phyloP scores from a whole-genome alignment of 2,329 filamentous ascomycete species.

The Chaetothyriales sp. region DNA sequence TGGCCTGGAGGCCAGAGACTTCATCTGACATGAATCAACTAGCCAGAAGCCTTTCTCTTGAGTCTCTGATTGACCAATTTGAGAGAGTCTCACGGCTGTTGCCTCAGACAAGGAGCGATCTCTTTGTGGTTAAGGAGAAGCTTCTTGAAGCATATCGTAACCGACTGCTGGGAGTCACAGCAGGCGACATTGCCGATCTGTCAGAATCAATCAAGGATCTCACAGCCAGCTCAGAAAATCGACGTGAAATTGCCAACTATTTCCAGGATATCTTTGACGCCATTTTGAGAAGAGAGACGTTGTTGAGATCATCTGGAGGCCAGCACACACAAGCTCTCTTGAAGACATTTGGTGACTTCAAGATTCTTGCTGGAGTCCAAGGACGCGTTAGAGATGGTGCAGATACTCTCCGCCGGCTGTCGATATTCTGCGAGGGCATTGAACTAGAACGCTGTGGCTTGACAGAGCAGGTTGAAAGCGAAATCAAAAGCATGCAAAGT shows the following conservation, averaged over 20 bases:
- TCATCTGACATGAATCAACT: conserved; percentile 20
- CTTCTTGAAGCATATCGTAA: conserved; percentile 26
- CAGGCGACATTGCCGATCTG: background rate
- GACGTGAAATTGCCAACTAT: background rate
- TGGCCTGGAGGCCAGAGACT: conserved; percentile 11
- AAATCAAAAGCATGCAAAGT: background rate
- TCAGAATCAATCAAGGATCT: conserved; percentile 1
- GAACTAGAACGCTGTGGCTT: background rate
- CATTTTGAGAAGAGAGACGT: background rate
- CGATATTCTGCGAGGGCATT: background rate
- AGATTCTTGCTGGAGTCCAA: background rate
- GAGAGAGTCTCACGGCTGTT: conserved; percentile 23
- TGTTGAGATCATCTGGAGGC: background rate
- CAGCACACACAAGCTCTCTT: background rate
- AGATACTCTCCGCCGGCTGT: background rate
- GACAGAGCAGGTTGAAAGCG: background rate
- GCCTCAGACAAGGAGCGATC: conserved; percentile 22
- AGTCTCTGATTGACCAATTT: conserved; percentile 32
- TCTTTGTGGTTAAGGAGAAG: conserved; percentile 16
- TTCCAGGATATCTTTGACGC: conserved; percentile 2
- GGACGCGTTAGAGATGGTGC: background rate
- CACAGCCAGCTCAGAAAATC: background rate
- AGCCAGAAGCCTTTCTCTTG: conserved; percentile 26
- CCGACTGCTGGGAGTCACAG: conserved; percentile 21
- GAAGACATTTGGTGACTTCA: background rate